Conservation (phyloP, 169 alveolate species). For the Plasmodium vinckei region DNA sequence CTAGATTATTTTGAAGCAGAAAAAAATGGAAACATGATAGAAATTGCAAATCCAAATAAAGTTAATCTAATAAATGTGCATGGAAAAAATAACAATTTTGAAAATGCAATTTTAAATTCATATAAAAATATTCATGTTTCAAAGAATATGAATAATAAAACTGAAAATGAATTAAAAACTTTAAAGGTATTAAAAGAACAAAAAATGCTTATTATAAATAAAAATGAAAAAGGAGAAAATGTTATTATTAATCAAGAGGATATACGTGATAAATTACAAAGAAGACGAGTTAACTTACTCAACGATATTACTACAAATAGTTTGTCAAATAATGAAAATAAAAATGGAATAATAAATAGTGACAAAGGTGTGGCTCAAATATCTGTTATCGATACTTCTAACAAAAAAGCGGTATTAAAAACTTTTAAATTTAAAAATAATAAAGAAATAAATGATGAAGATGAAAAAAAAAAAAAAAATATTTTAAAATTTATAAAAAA, state of each 20-base stretch:
- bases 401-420: slow-evolving; percentile 18
- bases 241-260: background rate
- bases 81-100: background rate
- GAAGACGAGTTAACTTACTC: background rate
- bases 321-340: background rate
- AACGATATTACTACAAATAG: background rate
- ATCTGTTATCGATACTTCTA: slow-evolving; percentile 29
- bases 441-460: slow-evolving; percentile 5
- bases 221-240: slow-evolving; percentile 36
- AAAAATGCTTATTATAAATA: slow-evolving; percentile 48
- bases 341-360: background rate
- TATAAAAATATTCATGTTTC: slow-evolving; percentile 46
- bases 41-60: slow-evolving; percentile 12
- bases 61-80: background rate
- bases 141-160: slow-evolving; percentile 10
- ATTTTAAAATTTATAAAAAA: background rate
- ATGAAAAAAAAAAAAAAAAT: background rate
- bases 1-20: slow-evolving; percentile 45
- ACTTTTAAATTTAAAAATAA: slow-evolving; percentile 11
- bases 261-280: background rate
- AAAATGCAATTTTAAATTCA: slow-evolving; percentile 11
- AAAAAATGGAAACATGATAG: slow-evolving; percentile 24
- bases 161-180: slow-evolving; percentile 27
- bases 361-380: background rate
- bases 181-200: slow-evolving; percentile 23